Base-by-base conservation (phyloP, 495 filamentous ascomycete genomes). In the Chlorociboria aeruginascens region DNA sequence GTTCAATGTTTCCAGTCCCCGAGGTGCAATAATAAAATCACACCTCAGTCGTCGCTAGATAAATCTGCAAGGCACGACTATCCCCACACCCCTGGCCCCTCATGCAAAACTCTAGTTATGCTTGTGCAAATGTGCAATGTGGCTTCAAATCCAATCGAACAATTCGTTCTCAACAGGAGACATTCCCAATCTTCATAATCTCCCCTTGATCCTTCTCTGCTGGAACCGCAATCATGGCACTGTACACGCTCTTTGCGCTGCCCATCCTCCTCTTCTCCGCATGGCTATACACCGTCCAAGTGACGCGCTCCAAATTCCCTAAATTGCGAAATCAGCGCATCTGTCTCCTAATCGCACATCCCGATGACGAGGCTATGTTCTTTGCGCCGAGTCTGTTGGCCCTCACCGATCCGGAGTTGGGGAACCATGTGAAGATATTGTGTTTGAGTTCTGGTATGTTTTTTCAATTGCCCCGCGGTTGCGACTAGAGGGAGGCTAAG, bases 311-410 rank as follows among this genome's bases (percentile, higher is more conserved):
- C 8, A 72, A 76, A 28, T 84, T 89, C 56, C 86, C 86, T 0
- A 76, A 64, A 45, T 70, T 94, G 48, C 69, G 69, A 49, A 81
- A 83, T 68, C 89, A 93, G 69, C 73, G 83, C 51, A 86, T 95
- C 52, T 83, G 83, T 58, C 73, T 98, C 28, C 70, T 98, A 33
- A 97, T 98, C 62, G 92, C 92, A 3, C 92, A 98, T 65, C 92
- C 92, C 0, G 92, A 98, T 63, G 92, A 98, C 52, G 92, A 98
- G 69, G 93, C 92, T 55, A 98, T 98, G 92, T 98, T 98, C 71
- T 98, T 98, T 66, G 78, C 90, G 50, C 92, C 92, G 0, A 83
- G 87, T 0, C 73, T 98, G 3, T 69, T 93, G 45, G 78, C 82
- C 6, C 72, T 98, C 28, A 87, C 88, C 12, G 72, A 75, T 16